Evolutionary conservation across 1,139 yeast genomes (phyloP), one percentile per base, ranked within the genome.

Genomic region (Lodderomyces parapsilosis): DNA sequence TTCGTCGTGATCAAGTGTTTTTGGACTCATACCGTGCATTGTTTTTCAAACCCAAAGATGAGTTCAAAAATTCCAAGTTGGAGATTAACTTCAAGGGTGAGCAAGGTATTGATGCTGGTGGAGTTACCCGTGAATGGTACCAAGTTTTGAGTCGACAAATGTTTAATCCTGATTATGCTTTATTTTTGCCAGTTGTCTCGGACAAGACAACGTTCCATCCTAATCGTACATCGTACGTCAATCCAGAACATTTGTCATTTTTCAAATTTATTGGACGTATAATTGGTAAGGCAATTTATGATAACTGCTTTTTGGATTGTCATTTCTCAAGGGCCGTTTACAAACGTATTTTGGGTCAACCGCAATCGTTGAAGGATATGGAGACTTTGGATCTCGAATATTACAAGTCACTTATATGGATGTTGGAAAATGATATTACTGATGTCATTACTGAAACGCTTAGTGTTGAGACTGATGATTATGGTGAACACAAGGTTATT

Each of bases 41-140:
- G 39, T 89, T 89, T 58, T 90, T 86, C 73, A 90, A 89, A 56
- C 69, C 87, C 0, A 79, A 81, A 30, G 87, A 83, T 11, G 95
- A 87, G 48, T 81, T 91, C 59, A 80, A 83, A 55, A 76, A 80
- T 42, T 78, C 93, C 4, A 83, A 85, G 50, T 69, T 93, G 52
- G 93, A 86, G 43, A 82, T 94, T 36, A 78, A 77, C 25, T 94
- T 94, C 68, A 85, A 83, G 53, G 96, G 96, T 3, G 99, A 94
- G 61, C 86, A 87, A 46, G 99, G 99, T 53, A 88, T 93, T 40
- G 99, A 94, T 72, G 99, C 97, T 2, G 99, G 99, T 54, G 99
- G 99, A 41, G 85, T 94, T 18, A 89, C 97, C 0, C 75, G 99
- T 57, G 99, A 94, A 62, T 94, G 99, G 99, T 91, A 85, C 58